These are phyloP conservation scores for Golubevia sp. DNA, from an alignment of 1,284 basidiomycete species.

Conservation along the genomic window DNA sequence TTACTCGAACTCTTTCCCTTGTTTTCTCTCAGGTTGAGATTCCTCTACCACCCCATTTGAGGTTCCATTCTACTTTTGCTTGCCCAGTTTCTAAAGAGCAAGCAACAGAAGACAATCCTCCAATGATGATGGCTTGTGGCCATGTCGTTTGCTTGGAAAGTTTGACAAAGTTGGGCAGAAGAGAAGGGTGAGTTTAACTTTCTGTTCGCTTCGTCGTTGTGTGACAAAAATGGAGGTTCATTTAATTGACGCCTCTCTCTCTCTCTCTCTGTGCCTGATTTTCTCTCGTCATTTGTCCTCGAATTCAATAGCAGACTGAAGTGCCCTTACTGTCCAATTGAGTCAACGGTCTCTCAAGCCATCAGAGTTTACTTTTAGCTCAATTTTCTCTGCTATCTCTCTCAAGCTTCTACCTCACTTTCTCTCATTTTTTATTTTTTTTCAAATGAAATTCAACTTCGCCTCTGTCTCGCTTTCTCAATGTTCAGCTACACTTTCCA, in stretches of 20 bases:
- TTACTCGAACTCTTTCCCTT: background rate
- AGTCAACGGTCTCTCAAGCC: constrained; percentile 38
- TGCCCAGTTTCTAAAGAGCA: constrained; percentile 98
- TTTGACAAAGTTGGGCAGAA: constrained; percentile 25
- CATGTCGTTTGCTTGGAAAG: constrained; percentile 65
- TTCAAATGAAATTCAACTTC: too few species aligned
- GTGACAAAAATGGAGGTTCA: background rate
- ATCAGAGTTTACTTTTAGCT: constrained; percentile 57
- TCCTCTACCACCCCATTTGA: constrained; percentile 73
- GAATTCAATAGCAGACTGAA: constrained; percentile 29
- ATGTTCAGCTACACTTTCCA: too few species aligned
- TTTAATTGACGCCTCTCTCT: background rate
- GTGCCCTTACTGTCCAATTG: constrained; percentile 53
- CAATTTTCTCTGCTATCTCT: too few species aligned
- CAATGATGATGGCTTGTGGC: constrained; percentile 95
- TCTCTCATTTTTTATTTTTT: too few species aligned
- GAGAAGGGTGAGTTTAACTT: background rate
- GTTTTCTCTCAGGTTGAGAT: constrained; percentile 80
- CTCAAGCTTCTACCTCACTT: too few species aligned
- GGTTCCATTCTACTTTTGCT: constrained; percentile 95
- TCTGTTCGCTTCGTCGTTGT: background rate
- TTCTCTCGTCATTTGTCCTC: background rate
- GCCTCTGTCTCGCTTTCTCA: too few species aligned
- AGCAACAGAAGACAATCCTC: constrained; percentile 87
- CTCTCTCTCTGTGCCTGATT: constrained; percentile 1